Evolutionary conservation across 805 yeast species (phyloP).

Genomic region (Spathaspora girioi): DNA sequence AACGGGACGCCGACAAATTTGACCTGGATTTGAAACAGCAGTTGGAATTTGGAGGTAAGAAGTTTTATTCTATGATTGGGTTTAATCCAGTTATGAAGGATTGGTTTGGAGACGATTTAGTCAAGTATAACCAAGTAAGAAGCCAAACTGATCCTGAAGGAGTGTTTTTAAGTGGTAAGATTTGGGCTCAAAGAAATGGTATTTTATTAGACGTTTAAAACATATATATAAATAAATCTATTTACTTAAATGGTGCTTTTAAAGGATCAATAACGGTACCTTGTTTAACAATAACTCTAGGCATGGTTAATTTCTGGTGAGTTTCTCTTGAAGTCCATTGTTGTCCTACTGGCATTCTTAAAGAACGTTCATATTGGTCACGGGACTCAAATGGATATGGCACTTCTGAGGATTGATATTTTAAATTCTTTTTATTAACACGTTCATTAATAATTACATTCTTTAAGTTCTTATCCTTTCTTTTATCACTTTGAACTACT

Average conservation of each 20-base stretch:
- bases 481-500: slow-evolving; percentile 61
- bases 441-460: slow-evolving; percentile 88
- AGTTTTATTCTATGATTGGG: slow-evolving; percentile 74
- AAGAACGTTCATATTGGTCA: slow-evolving; percentile 91
- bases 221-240: slow-evolving; percentile 16
- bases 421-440: slow-evolving; percentile 76
- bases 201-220: slow-evolving; percentile 31
- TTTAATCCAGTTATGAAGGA: slow-evolving; percentile 61
- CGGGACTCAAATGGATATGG: slow-evolving; percentile 92
- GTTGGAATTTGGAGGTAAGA: slow-evolving; percentile 40
- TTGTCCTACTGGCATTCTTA: slow-evolving; percentile 95
- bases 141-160: slow-evolving; percentile 74
- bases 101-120: slow-evolving; percentile 78
- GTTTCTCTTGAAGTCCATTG: slow-evolving; percentile 92
- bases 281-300: slow-evolving; percentile 79
- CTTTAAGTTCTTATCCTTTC: slow-evolving; percentile 72
- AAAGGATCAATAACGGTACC: slow-evolving; percentile 91
- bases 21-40: slow-evolving; percentile 41
- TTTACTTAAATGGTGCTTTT: slow-evolving; percentile 68
- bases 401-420: slow-evolving; percentile 84
- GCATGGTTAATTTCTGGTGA: slow-evolving; percentile 85
- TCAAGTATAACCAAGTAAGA: slow-evolving; percentile 59
- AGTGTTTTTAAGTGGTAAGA: slow-evolving; percentile 70
- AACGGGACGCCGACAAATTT: slow-evolving; percentile 35
- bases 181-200: slow-evolving; percentile 84